Conservation (phyloP, 257 asterid species). For the Scutellaria galericulata region DNA sequence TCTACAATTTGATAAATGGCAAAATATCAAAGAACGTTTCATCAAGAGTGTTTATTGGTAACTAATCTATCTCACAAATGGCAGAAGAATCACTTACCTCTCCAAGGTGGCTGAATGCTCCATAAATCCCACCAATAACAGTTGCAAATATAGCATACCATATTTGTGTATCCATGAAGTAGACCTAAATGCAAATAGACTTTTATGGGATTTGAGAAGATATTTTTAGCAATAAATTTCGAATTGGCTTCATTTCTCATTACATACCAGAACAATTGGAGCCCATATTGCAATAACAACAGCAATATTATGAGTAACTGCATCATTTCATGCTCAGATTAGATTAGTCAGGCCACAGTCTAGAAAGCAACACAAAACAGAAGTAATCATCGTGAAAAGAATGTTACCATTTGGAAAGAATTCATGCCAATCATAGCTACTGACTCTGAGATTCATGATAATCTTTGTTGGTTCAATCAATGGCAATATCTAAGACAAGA, state of each 20-base stretch:
- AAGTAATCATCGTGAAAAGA: conserved; percentile 24
- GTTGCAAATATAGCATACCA: conserved; percentile 97
- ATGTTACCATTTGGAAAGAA: conserved; percentile 85
- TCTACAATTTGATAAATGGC: conserved; percentile 51
- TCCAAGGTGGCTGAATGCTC: conserved; percentile 99
- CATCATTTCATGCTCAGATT: conserved; percentile 40
- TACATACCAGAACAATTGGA: conserved; percentile 84
- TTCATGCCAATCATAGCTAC: conserved; percentile 93
- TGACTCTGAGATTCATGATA: conserved; percentile 71
- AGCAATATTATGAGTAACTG: conserved; percentile 82
- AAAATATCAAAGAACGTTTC: conserved; percentile 21
- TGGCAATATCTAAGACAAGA: conserved; percentile 74
- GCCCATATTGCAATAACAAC: conserved; percentile 92
- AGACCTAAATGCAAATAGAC: conserved; percentile 61
- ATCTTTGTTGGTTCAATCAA: conserved; percentile 81
- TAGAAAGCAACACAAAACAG: conserved; percentile 23
- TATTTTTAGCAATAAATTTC: conserved; percentile 26
- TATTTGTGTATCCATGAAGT: conserved; percentile 94
- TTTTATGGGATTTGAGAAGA: conserved; percentile 33
- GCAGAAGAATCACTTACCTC: conserved; percentile 66
- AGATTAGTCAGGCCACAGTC: conserved; percentile 39
- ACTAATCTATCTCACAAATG: conserved; percentile 17
- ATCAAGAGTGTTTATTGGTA: conserved; percentile 1
- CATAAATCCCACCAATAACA: conserved; percentile 87
- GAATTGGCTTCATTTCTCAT: conserved; percentile 12